Conservation (phyloP, 1,139 yeast genomes). For the Pichiaceae sp. region DNA sequence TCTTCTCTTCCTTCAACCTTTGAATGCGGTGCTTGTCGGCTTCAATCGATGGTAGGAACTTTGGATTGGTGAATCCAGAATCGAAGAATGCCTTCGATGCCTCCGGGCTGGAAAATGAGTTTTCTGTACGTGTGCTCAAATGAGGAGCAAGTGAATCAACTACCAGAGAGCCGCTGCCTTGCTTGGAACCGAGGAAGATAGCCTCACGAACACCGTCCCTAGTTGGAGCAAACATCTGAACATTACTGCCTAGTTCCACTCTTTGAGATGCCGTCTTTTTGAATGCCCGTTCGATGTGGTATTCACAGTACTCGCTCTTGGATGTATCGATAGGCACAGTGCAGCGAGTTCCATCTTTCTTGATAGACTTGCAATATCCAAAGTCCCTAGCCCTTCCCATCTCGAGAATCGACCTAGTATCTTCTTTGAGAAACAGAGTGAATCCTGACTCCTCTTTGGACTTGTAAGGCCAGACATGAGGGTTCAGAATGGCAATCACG, state of each 20-base stretch:
- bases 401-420: slow-evolving; percentile 49
- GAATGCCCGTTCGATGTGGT: slow-evolving; percentile 55
- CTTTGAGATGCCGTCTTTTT: slow-evolving; percentile 49
- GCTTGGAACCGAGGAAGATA: slow-evolving; percentile 21
- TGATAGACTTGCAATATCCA: slow-evolving; percentile 54
- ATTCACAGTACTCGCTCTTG: slow-evolving; percentile 54
- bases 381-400: slow-evolving; percentile 67
- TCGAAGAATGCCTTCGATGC: slow-evolving; percentile 41
- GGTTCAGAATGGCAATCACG: slow-evolving; percentile 66
- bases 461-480: slow-evolving; percentile 42
- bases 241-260: slow-evolving; percentile 66
- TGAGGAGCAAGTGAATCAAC: slow-evolving; percentile 1
- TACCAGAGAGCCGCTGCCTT: neutral
- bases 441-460: slow-evolving; percentile 38
- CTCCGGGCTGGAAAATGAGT: slow-evolving; percentile 27
- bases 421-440: slow-evolving; percentile 48
- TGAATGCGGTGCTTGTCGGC: slow-evolving; percentile 8
- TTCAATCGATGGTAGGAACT: slow-evolving; percentile 11
- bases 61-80: slow-evolving; percentile 39
- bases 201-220: slow-evolving; percentile 31
- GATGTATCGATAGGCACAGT: slow-evolving; percentile 48
- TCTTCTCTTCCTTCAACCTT: slow-evolving; percentile 9
- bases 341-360: slow-evolving; percentile 44
- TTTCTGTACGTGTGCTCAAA: slow-evolving; percentile 17
- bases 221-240: slow-evolving; percentile 35